Conservation (phyloP, 345 rosid species). For the Aquilaria yunnanensis region DNA sequence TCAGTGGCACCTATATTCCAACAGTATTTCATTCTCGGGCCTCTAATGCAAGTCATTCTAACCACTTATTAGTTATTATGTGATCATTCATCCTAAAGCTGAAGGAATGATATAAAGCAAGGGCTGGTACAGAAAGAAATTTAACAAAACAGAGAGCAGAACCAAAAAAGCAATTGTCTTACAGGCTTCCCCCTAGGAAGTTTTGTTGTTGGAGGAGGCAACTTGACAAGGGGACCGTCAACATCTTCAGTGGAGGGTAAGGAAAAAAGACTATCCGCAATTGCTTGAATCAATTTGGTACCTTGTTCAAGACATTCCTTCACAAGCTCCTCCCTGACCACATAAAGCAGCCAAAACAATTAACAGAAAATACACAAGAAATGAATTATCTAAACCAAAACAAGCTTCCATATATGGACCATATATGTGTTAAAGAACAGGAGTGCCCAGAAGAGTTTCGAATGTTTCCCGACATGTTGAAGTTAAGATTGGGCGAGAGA, state of each 20-base stretch:
- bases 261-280: constrained; percentile 60
- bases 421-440: background rate
- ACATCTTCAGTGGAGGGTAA: constrained; percentile 70
- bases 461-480: too few relatives aligned
- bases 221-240: constrained; percentile 73
- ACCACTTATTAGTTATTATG: too few relatives aligned
- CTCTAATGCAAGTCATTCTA: too few relatives aligned
- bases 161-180: constrained; percentile 14
- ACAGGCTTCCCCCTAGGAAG: constrained; percentile 91
- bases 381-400: constrained; percentile 2
- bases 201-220: constrained; percentile 69
- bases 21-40: too few relatives aligned
- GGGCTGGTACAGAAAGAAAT: background rate
- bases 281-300: constrained; percentile 62
- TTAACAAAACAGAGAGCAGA: background rate
- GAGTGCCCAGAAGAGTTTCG: background rate
- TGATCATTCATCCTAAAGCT: background rate
- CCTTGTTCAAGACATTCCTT: constrained; percentile 54
- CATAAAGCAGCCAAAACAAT: constrained; percentile 2
- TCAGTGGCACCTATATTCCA: too few relatives aligned
- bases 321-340: constrained; percentile 59
- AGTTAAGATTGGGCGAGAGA: background rate
- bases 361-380: constrained; percentile 5
- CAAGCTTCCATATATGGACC: background rate
- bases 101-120: background rate